Evolutionary conservation across 768 basidiomycete species (phyloP).

Genomic region (Dentipellis sp.): DNA sequence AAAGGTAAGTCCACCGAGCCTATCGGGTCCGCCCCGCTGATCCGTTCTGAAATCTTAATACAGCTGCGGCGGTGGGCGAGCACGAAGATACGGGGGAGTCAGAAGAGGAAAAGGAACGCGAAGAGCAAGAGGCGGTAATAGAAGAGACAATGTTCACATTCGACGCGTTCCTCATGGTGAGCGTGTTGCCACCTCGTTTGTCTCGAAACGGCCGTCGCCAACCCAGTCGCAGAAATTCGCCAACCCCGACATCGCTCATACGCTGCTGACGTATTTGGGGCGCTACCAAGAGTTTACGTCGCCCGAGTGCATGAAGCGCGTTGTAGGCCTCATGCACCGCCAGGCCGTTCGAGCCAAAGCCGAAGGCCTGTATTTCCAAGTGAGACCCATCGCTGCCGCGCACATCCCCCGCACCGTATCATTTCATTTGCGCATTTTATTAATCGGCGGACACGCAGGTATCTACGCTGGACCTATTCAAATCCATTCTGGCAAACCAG

Average conservation of each 20-base stretch:
- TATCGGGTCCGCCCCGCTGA: not conserved
- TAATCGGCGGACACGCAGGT: constrained; percentile 40
- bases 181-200: constrained; percentile 18
- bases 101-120: constrained; percentile 57
- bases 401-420: not conserved
- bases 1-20: constrained; percentile 15
- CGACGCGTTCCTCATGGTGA: constrained; percentile 81
- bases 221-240: constrained; percentile 70
- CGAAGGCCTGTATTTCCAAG: constrained; percentile 94
- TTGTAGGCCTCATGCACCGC: constrained; percentile 83
- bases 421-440: too few relatives aligned
- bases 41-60: constrained; percentile 8
- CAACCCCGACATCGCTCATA: constrained; percentile 74
- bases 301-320: constrained; percentile 81
- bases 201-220: constrained; percentile 1
- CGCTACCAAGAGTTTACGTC: constrained; percentile 76
- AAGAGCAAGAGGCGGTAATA: constrained; percentile 47
- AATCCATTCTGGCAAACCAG: constrained; percentile 74
- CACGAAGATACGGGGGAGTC: constrained; percentile 56
- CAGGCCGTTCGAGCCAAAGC: constrained; percentile 88
- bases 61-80: constrained; percentile 22
- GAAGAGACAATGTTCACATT: constrained; percentile 89
- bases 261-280: constrained; percentile 73
- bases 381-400: constrained; percentile 23
- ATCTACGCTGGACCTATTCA: constrained; percentile 84